Percentiles rank a stretch among this genome's conserved stretches.
phyloP scores from a whole-genome alignment of 176 grass and related monocot species.

The Pontederia crassipes region DNA sequence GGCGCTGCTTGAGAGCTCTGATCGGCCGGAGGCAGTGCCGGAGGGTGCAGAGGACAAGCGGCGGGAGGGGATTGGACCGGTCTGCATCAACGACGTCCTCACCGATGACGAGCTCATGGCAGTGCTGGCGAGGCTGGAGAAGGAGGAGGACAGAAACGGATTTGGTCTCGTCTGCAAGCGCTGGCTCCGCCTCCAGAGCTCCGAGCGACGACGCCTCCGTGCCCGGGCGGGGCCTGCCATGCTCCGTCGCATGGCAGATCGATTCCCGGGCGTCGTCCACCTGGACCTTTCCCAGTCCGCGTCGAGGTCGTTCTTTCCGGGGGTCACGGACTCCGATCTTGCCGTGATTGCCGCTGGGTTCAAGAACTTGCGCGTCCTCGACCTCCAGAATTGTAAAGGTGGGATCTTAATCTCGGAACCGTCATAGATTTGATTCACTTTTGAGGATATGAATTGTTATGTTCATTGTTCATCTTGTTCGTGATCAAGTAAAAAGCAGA shows the following conservation, averaged over 20 bases:
- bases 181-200: conserved; percentile 80
- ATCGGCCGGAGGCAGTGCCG: neutral
- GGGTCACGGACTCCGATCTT: conserved; percentile 17
- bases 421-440: too few species aligned
- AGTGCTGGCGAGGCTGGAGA: conserved; percentile 40
- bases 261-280: conserved; percentile 36
- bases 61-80: neutral
- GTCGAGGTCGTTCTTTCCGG: conserved; percentile 13
- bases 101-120: conserved; percentile 70
- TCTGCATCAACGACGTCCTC: conserved; percentile 53
- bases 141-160: conserved; percentile 50
- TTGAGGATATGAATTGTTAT: too few species aligned
- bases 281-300: conserved; percentile 30
- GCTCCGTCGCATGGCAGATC: conserved; percentile 49
- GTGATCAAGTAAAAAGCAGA: too few species aligned
- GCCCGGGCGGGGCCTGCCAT: conserved; percentile 61
- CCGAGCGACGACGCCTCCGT: conserved; percentile 49
- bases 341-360: conserved; percentile 9
- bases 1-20: neutral
- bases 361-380: conserved; percentile 6
- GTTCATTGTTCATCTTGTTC: too few species aligned
- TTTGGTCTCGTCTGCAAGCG: conserved; percentile 80
- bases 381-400: conserved; percentile 21
- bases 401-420: neutral
- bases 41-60: conserved; percentile 15